phyloP scores from a whole-genome alignment of 108 stramenopile species.

The Skeletonema potamos region DNA sequence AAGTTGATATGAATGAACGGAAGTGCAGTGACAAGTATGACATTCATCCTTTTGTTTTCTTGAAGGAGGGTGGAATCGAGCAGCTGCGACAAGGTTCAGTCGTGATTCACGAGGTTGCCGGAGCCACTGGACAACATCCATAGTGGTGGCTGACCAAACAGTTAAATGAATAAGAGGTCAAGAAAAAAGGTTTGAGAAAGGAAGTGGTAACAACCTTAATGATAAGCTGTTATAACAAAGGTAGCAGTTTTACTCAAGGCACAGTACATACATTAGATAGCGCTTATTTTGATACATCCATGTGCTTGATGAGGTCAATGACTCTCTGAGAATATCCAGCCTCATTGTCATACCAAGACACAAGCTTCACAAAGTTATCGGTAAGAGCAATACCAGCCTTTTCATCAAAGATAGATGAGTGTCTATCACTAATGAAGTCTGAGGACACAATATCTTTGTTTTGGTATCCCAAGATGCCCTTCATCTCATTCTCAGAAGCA shows the following conservation, averaged over 20 bases:
- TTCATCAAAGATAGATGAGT: conserved; percentile 96
- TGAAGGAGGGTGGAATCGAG: background rate
- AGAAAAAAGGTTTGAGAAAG: no score
- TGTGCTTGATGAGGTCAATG: conserved; percentile 91
- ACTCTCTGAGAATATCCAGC: conserved; percentile 91
- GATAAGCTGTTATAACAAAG: background rate
- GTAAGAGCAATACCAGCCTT: conserved; percentile 98
- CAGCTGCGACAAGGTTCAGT: background rate
- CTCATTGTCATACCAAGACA: conserved; percentile 99
- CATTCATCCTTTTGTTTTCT: background rate
- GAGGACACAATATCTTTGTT: conserved; percentile 94
- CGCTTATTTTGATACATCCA: conserved; percentile 65
- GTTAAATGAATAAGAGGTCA: no score
- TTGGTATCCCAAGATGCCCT: conserved; percentile 94
- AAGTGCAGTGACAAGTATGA: background rate
- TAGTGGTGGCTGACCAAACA: no score
- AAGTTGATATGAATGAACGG: background rate
- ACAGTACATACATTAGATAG: background rate
- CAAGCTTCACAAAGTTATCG: conserved; percentile 99
- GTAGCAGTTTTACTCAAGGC: background rate
- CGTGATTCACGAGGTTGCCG: background rate
- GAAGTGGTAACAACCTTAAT: background rate
- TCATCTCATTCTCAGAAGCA: conserved; percentile 94
- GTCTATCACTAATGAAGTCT: conserved; percentile 93
- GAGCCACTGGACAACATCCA: background rate